Evolutionary conservation across 2,329 filamentous ascomycete genomes (phyloP).

Genomic region (Fusarium poae): DNA sequence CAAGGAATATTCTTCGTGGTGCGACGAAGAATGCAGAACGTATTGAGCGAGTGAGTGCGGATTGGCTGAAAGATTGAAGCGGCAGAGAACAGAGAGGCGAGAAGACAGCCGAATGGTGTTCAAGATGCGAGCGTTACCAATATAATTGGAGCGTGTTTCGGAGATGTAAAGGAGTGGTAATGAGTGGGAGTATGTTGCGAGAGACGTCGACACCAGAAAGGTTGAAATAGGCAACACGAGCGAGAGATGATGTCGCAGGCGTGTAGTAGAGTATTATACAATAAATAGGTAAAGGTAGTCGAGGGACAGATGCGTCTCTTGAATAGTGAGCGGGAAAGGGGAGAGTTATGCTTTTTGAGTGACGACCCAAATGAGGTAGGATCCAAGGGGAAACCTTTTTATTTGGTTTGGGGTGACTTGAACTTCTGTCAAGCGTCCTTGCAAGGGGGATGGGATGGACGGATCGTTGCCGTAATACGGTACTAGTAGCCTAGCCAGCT

Average conservation of each 20-base stretch:
- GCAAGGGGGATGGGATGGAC: slow-evolving; percentile 34
- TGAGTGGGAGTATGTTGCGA: slow-evolving; percentile 45
- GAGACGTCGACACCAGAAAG: slow-evolving; percentile 53
- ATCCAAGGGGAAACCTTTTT: slow-evolving; percentile 41
- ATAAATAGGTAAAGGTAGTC: neutral
- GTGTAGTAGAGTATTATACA: slow-evolving; percentile 31
- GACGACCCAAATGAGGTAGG: slow-evolving; percentile 34
- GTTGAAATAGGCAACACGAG: slow-evolving; percentile 53
- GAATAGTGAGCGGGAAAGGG: slow-evolving; percentile 34
- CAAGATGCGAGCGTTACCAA: slow-evolving; percentile 53
- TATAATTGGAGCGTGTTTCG: slow-evolving; percentile 53
- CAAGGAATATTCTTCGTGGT: slow-evolving; percentile 50
- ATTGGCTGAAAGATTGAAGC: slow-evolving; percentile 34
- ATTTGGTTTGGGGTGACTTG: slow-evolving; percentile 40
- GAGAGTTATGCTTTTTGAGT: slow-evolving; percentile 43
- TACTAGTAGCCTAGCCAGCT: slow-evolving; percentile 33
- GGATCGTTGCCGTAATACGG: slow-evolving; percentile 45
- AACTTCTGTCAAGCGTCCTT: slow-evolving; percentile 36
- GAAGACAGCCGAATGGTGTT: slow-evolving; percentile 52
- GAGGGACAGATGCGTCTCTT: slow-evolving; percentile 46
- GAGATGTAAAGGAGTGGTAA: slow-evolving; percentile 44
- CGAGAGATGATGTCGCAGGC: slow-evolving; percentile 50
- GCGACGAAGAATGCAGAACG: slow-evolving; percentile 43
- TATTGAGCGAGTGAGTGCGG: slow-evolving; percentile 41
- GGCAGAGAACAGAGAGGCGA: slow-evolving; percentile 37